Conservation (phyloP, 768 basidiomycete species). For the Phylloporus arenicola region DNA sequence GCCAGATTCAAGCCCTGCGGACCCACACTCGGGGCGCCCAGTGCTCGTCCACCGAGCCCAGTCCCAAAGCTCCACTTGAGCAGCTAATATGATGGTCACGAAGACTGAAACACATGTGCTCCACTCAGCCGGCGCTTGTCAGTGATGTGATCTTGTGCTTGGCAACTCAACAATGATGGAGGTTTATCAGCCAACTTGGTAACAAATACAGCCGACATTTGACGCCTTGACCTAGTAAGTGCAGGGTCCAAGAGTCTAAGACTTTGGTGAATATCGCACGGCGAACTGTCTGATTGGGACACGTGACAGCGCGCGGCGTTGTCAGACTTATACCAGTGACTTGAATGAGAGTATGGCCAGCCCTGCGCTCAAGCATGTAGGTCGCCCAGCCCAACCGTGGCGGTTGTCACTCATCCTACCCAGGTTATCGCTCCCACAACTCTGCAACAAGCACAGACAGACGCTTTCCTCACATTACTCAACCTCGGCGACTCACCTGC, state of each 20-base stretch:
- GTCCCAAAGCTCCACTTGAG: no score
- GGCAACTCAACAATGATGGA: no score
- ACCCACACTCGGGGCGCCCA: no score
- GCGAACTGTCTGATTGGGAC: neutral
- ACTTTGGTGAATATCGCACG: no score
- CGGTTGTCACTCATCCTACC: conserved; percentile 27
- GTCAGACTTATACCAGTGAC: neutral
- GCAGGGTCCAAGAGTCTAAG: no score
- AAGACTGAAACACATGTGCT: conserved; percentile 18
- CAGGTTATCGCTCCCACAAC: conserved; percentile 47
- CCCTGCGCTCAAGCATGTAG: conserved; percentile 40
- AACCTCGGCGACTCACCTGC: conserved; percentile 66
- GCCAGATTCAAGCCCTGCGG: neutral
- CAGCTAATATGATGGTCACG: neutral
- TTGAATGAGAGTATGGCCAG: conserved; percentile 38
- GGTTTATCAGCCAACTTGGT: neutral
- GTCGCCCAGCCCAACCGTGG: conserved; percentile 2
- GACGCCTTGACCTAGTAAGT: no score
- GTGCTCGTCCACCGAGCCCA: no score
- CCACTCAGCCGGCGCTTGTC: conserved; percentile 18
- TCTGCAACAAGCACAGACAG: conserved; percentile 85
- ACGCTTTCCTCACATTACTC: conserved; percentile 77
- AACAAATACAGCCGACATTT: neutral
- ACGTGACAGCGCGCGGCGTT: conserved; percentile 19
- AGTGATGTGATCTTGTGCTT: conserved; percentile 1